Conservation (phyloP, 2,329 filamentous ascomycete species). For the Arthrobotrys megalospora region DNA sequence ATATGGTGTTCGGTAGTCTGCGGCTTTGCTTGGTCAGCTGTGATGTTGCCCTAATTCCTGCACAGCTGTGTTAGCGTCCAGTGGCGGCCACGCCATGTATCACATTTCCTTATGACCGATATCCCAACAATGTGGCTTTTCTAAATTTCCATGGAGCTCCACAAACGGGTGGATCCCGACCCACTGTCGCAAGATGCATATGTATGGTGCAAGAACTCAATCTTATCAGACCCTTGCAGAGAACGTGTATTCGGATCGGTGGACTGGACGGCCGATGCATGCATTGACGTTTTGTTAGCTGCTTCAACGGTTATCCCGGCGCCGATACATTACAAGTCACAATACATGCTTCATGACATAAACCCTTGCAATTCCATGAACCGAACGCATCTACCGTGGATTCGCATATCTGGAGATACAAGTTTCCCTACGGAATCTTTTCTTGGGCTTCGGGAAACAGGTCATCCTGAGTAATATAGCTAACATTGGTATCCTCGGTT, state of each 20-base stretch:
- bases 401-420: slow-evolving; percentile 32
- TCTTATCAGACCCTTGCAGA: slow-evolving; percentile 40
- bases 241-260: slow-evolving; percentile 36
- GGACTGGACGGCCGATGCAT: slow-evolving; percentile 26
- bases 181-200: slow-evolving; percentile 27
- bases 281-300: slow-evolving; percentile 28
- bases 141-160: slow-evolving; percentile 34
- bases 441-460: slow-evolving; percentile 2
- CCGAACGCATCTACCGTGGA: slow-evolving; percentile 22
- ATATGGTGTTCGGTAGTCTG: slow-evolving; percentile 18
- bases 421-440: slow-evolving; percentile 17
- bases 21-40: slow-evolving; percentile 44
- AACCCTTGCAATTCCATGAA: slow-evolving; percentile 13
- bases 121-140: slow-evolving; percentile 37
- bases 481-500: slow-evolving; percentile 27
- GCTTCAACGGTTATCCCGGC: background rate
- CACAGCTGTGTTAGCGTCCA: background rate
- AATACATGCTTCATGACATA: slow-evolving; percentile 34
- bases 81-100: slow-evolving; percentile 24
- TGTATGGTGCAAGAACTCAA: slow-evolving; percentile 29
- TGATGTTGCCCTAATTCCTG: slow-evolving; percentile 19
- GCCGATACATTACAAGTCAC: slow-evolving; percentile 15
- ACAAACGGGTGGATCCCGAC: slow-evolving; percentile 21
- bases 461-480: slow-evolving; percentile 22
- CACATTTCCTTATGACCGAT: slow-evolving; percentile 39